These are phyloP conservation scores for Lodderomyces jiufengensis DNA, from an alignment of 1,139 yeast species.

Conservation along the genomic window DNA sequence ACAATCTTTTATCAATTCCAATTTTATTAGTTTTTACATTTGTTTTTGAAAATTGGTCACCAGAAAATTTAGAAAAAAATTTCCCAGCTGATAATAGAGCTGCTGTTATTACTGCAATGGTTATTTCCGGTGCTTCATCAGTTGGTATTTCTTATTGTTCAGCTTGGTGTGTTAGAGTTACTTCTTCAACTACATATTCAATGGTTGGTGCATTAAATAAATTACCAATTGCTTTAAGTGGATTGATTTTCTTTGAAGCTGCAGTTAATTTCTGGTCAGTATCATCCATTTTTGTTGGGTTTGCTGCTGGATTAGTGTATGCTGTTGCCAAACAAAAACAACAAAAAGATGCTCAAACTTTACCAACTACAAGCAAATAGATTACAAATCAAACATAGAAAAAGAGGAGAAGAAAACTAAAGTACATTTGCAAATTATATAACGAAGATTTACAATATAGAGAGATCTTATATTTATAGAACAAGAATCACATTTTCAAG, in stretches of 20 bases:
- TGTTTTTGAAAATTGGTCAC: conserved; percentile 87
- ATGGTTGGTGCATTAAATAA: conserved; percentile 99
- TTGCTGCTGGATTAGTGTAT: conserved; percentile 90
- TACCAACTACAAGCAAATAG: conserved; percentile 12
- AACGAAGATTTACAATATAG: too few relatives aligned
- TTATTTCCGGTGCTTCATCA: conserved; percentile 88
- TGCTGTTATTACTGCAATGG: conserved; percentile 74
- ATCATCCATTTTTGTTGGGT: conserved; percentile 86
- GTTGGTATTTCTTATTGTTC: conserved; percentile 98
- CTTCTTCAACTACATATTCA: conserved; percentile 95
- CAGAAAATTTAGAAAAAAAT: conserved; percentile 67
- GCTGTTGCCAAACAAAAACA: conserved; percentile 89
- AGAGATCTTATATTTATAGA: too few relatives aligned
- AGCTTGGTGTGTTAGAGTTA: conserved; percentile 99
- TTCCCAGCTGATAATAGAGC: conserved; percentile 71
- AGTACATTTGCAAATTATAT: too few relatives aligned
- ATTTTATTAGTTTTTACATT: conserved; percentile 74
- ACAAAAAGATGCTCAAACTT: conserved; percentile 27
- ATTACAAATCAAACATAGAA: conserved; percentile 23
- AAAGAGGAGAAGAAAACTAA: background rate
- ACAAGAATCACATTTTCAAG: too few relatives aligned
- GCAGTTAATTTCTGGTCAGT: conserved; percentile 92
- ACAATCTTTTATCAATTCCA: conserved; percentile 89
- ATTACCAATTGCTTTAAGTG: conserved; percentile 94
- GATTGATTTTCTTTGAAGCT: conserved; percentile 89